A percentile compares a stretch with the other conserved stretches of the same genome.
Conservation (phyloP, 768 basidiomycete species). For the Boletus patriciae region DNA sequence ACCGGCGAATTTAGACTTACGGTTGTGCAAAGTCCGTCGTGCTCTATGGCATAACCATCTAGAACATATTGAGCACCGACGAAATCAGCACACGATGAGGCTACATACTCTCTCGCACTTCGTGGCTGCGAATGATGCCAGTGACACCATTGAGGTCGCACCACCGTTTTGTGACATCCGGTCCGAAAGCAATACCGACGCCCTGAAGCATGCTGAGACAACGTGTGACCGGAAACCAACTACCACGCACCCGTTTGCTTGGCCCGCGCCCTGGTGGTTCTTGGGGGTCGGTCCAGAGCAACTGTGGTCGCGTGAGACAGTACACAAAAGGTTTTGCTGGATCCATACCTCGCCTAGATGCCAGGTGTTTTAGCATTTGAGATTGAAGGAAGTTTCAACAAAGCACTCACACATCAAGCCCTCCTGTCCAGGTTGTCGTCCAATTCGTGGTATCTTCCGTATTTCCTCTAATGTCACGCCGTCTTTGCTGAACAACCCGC, state of each 20-base stretch:
- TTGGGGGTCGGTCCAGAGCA: slow-evolving; percentile 98
- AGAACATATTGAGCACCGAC: slow-evolving; percentile 5
- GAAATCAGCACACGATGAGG: neutral
- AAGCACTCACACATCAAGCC: slow-evolving; percentile 84
- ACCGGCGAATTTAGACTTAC: slow-evolving; percentile 39
- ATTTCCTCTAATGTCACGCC: slow-evolving; percentile 93
- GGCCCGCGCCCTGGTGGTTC: slow-evolving; percentile 86
- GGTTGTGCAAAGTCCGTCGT: slow-evolving; percentile 92
- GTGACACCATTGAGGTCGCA: slow-evolving; percentile 84
- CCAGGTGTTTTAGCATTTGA: slow-evolving; percentile 9
- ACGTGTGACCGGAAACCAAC: slow-evolving; percentile 4
- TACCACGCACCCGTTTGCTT: slow-evolving; percentile 80
- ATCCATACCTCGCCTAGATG: slow-evolving; percentile 58
- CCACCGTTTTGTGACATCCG: slow-evolving; percentile 89
- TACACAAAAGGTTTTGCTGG: neutral
- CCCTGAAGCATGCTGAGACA: slow-evolving; percentile 51
- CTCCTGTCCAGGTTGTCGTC: slow-evolving; percentile 89
- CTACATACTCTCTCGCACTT: slow-evolving; percentile 82
- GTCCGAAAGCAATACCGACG: slow-evolving; percentile 94
- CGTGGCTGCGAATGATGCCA: slow-evolving; percentile 91
- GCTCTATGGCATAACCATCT: slow-evolving; percentile 95
- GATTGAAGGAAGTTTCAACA: slow-evolving; percentile 1
- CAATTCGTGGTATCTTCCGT: slow-evolving; percentile 81
- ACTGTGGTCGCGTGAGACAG: slow-evolving; percentile 40
- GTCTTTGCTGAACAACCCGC: slow-evolving; percentile 94